Evolutionary conservation across 306 rosid species (phyloP).

Genomic region (Cicer yamashitae): DNA sequence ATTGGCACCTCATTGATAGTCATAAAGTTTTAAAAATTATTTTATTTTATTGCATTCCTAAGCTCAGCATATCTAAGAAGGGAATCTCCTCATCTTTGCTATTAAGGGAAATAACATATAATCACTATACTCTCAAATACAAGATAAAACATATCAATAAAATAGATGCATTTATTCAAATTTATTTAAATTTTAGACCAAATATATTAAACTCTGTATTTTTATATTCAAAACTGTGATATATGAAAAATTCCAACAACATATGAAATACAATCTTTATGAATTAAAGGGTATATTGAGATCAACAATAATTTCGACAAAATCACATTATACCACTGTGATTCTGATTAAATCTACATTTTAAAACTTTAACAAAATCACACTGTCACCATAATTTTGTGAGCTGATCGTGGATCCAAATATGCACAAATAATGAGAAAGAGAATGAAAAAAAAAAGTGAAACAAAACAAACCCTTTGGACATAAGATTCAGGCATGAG

Average conservation of each 20-base stretch:
- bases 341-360: too few species aligned
- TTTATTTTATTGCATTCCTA: background rate
- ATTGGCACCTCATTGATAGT: slow-evolving; percentile 15
- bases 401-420: too few species aligned
- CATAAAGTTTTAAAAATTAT: slow-evolving; percentile 30
- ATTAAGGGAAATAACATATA: background rate
- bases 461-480: slow-evolving; percentile 75
- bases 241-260: background rate
- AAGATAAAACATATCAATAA: too few species aligned
- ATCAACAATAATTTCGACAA: too few species aligned
- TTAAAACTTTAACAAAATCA: too few species aligned
- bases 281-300: background rate
- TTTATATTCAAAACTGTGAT: background rate
- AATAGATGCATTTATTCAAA: too few species aligned
- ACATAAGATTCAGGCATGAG: slow-evolving; percentile 88
- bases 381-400: too few species aligned
- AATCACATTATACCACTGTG: too few species aligned
- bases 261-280: background rate
- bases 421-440: background rate
- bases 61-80: slow-evolving; percentile 29
- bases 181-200: too few species aligned
- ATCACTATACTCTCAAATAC: too few species aligned
- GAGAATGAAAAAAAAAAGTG: slow-evolving; percentile 1
- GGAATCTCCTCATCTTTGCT: slow-evolving; percentile 38
- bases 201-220: too few species aligned